Evolutionary conservation across 2,329 filamentous ascomycete genomes (phyloP).

Genomic region (Metarhizium humberi): DNA sequence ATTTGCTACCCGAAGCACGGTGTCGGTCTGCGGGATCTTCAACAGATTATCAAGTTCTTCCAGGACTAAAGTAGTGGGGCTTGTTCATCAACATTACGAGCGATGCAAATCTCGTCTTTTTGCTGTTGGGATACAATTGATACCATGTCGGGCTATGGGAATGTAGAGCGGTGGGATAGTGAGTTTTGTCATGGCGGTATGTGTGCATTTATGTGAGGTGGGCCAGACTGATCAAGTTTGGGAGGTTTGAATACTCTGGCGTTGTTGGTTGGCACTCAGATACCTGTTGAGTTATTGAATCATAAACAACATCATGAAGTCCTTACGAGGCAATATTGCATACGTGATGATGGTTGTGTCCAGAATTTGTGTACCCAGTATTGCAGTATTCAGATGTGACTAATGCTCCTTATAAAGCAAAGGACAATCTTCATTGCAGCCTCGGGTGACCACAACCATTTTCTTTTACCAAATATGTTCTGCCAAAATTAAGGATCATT

Average conservation of each 20-base stretch:
- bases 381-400: too few relatives aligned
- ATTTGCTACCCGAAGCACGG: slow-evolving; percentile 86
- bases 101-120: not conserved
- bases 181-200: not conserved
- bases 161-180: not conserved
- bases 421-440: too few relatives aligned
- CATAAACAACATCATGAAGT: not conserved
- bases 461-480: too few relatives aligned
- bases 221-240: not conserved
- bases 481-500: too few relatives aligned
- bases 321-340: not conserved
- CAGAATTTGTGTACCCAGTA: too few relatives aligned
- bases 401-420: too few relatives aligned
- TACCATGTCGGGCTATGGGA: not conserved
- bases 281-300: not conserved
- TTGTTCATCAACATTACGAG: not conserved
- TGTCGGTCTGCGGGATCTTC: slow-evolving; percentile 69
- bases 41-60: slow-evolving; percentile 86
- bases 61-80: slow-evolving; percentile 47
- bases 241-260: not conserved
- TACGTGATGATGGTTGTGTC: not conserved
- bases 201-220: not conserved
- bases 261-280: not conserved
- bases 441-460: too few relatives aligned
- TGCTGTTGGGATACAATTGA: not conserved